Conservation (phyloP, 2,329 filamentous ascomycete species). For the Scedosporium boydii region DNA sequence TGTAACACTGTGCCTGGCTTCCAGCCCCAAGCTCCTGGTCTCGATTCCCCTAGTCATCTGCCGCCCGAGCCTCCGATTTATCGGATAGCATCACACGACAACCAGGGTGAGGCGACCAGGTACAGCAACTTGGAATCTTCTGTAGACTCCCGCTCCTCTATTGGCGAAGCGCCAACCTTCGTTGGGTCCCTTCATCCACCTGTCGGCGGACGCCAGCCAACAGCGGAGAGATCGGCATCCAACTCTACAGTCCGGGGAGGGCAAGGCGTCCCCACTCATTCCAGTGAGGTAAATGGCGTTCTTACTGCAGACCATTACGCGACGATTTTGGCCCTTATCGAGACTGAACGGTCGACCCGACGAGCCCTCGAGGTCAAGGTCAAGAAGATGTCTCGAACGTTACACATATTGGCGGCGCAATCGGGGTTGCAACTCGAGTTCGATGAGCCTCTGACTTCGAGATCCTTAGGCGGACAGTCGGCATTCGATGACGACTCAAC, state of each 20-base stretch:
- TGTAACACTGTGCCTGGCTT: constrained; percentile 35
- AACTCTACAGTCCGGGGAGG: constrained; percentile 38
- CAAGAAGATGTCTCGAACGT: constrained; percentile 37
- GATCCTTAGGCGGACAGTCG: constrained; percentile 6
- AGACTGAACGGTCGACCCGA: constrained; percentile 47
- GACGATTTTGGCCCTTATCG: constrained; percentile 40
- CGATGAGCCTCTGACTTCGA: constrained; percentile 1
- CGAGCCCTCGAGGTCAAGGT: constrained; percentile 47
- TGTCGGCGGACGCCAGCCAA: constrained; percentile 15
- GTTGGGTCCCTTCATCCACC: constrained; percentile 31
- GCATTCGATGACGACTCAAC: constrained; percentile 4
- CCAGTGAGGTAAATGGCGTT: constrained; percentile 19
- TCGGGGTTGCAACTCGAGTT: not conserved
- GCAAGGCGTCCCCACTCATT: constrained; percentile 32
- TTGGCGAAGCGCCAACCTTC: constrained; percentile 36
- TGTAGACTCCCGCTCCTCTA: constrained; percentile 30
- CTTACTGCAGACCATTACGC: constrained; percentile 38
- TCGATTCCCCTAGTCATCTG: not conserved
- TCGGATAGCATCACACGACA: not conserved
- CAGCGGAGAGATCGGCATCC: constrained; percentile 28
- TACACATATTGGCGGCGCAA: constrained; percentile 32
- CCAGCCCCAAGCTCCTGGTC: constrained; percentile 15
- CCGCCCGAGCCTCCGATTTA: not conserved
- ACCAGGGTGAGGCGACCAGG: not conserved
- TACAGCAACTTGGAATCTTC: constrained; percentile 26